Conservation (phyloP, 1,284 basidiomycete species). For the Limonomyces culmigenus region DNA sequence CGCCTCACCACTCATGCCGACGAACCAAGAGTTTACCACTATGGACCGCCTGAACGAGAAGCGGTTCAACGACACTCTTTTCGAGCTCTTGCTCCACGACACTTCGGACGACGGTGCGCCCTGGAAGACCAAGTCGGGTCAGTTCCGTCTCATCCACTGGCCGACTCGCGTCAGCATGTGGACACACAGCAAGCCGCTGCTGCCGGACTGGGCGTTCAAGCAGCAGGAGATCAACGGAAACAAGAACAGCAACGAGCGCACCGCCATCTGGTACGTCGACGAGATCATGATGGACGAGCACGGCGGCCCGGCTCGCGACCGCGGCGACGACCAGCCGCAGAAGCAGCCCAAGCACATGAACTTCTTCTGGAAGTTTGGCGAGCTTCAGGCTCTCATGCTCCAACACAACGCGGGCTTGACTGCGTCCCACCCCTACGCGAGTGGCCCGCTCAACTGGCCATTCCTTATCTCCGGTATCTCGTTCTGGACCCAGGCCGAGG, state of each 20-base stretch:
- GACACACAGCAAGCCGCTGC: constrained; percentile 69
- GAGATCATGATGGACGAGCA: constrained; percentile 62
- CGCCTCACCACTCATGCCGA: constrained; percentile 91
- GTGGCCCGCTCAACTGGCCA: constrained; percentile 92
- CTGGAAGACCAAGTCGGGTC: constrained; percentile 83
- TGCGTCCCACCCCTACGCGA: constrained; percentile 90
- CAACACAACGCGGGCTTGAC: constrained; percentile 96
- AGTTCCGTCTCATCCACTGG: constrained; percentile 81
- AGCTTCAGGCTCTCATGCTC: constrained; percentile 90
- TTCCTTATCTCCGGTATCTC: constrained; percentile 91
- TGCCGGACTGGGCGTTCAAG: constrained; percentile 89
- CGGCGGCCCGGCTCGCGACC: no score
- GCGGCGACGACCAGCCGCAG: constrained; percentile 36
- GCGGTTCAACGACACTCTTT: constrained; percentile 76
- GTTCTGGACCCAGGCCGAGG: constrained; percentile 88
- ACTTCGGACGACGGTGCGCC: constrained; percentile 51
- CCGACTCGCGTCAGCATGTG: constrained; percentile 87
- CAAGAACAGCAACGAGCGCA: constrained; percentile 78
- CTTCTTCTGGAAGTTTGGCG: constrained; percentile 91
- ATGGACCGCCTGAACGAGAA: constrained; percentile 57
- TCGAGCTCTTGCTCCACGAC: constrained; percentile 60
- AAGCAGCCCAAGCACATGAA: constrained; percentile 64
- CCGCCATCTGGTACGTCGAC: constrained; percentile 79
- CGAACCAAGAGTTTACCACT: constrained; percentile 97
- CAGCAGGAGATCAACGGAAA: constrained; percentile 98